Evolutionary conservation across 2,329 filamentous ascomycete species (phyloP).

Genomic region (Phyllosticta citribraziliensis): DNA sequence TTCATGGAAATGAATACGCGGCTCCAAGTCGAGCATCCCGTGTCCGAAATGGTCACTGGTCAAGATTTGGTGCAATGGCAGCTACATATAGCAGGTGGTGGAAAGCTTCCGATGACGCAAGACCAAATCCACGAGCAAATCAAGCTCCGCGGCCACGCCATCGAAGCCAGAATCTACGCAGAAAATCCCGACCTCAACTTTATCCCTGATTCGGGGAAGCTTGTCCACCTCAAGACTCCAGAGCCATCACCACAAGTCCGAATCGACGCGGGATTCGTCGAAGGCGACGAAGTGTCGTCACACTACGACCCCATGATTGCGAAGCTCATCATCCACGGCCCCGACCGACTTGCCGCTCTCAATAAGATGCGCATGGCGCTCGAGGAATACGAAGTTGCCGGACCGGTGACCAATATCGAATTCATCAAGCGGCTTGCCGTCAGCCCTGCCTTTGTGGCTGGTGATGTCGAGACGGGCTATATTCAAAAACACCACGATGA

Average conservation of each 20-base stretch:
- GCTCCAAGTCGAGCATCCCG: conserved; percentile 92
- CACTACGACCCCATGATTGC: conserved; percentile 99
- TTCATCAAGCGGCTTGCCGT: conserved; percentile 84
- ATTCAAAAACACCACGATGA: conserved; percentile 80
- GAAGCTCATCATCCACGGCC: conserved; percentile 85
- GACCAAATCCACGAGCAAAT: conserved; percentile 61
- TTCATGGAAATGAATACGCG: conserved; percentile 72
- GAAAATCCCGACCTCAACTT: conserved; percentile 90
- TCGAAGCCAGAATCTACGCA: conserved; percentile 93
- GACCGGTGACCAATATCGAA: conserved; percentile 90
- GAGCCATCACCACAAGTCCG: conserved; percentile 60
- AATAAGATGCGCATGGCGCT: conserved; percentile 72
- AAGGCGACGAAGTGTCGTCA: conserved; percentile 85
- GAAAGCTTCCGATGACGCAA: conserved; percentile 56
- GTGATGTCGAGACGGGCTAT: conserved; percentile 91
- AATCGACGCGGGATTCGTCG: conserved; percentile 86
- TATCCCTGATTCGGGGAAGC: conserved; percentile 81
- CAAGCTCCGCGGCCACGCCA: conserved; percentile 66
- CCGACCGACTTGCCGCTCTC: conserved; percentile 68
- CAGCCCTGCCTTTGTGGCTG: conserved; percentile 70
- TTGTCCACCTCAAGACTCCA: conserved; percentile 75
- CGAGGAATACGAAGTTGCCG: conserved; percentile 84
- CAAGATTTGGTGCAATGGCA: conserved; percentile 91
- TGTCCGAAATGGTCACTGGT: conserved; percentile 70
- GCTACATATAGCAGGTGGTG: conserved; percentile 70